Evolutionary conservation across 352 stramenopile genomes (phyloP).

Genomic region (Phytophthora cajani): DNA sequence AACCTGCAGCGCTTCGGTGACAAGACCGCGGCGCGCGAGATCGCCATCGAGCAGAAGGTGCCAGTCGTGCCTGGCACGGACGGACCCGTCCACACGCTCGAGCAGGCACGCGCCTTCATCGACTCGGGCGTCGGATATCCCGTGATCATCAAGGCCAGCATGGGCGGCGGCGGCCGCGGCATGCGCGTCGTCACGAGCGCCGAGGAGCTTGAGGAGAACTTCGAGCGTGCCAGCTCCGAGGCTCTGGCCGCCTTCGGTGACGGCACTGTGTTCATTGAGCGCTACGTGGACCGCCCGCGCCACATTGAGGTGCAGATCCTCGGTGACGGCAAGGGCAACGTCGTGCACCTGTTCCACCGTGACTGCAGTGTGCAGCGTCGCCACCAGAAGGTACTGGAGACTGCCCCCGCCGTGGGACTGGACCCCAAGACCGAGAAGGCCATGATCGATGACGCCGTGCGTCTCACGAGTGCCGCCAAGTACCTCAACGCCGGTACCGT

Average conservation of each 20-base stretch:
- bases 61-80: constrained; percentile 91
- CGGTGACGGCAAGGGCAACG: constrained; percentile 94
- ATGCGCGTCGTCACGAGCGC: constrained; percentile 94
- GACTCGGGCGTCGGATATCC: constrained; percentile 92
- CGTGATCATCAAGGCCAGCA: constrained; percentile 98
- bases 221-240: constrained; percentile 86
- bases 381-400: constrained; percentile 98
- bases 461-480: constrained; percentile 90
- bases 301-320: constrained; percentile 99
- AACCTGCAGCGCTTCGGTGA: constrained; percentile 91
- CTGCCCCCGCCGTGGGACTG: constrained; percentile 91
- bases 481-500: constrained; percentile 98
- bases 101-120: constrained; percentile 92
- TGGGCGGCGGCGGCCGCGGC: constrained; percentile 96
- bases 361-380: constrained; percentile 98
- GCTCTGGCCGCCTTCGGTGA: constrained; percentile 94
- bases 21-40: constrained; percentile 90
- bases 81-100: constrained; percentile 87
- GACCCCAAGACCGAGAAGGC: constrained; percentile 81
- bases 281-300: constrained; percentile 95
- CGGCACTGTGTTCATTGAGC: constrained; percentile 95
- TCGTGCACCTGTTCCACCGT: constrained; percentile 96
- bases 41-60: constrained; percentile 91
- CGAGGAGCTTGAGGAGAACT: constrained; percentile 91
- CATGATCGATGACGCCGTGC: constrained; percentile 94